Percentiles rank a stretch among this genome's conserved stretches.
Conservation (phyloP, 495 filamentous ascomycete species). For the Pyronema omphalodes region DNA sequence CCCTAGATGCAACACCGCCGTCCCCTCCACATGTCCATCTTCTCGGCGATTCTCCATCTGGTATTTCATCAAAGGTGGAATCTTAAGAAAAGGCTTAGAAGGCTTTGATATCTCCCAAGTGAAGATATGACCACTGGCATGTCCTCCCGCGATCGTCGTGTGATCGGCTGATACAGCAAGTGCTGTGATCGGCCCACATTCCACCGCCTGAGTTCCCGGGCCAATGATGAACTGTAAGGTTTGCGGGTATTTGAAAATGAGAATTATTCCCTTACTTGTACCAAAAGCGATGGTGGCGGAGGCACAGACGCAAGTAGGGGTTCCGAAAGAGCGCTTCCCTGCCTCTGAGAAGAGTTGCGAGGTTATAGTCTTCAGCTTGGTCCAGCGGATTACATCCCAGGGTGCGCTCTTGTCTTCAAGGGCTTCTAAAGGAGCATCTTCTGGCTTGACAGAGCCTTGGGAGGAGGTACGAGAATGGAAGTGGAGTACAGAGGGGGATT, state of each 20-base stretch:
- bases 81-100: conserved; percentile 71
- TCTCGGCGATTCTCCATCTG: conserved; percentile 43
- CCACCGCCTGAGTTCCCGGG: conserved; percentile 82
- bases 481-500: conserved; percentile 62
- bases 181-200: conserved; percentile 73
- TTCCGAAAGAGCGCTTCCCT: conserved; percentile 80
- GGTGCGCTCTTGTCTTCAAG: conserved; percentile 38
- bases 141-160: conserved; percentile 73
- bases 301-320: conserved; percentile 76
- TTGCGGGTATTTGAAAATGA: conserved; percentile 95
- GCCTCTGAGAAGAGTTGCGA: conserved; percentile 85
- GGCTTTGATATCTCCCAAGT: conserved; percentile 82
- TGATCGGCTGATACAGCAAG: conserved; percentile 87
- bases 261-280: conserved; percentile 79
- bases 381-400: conserved; percentile 96
- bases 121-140: conserved; percentile 81
- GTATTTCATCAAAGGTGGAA: conserved; percentile 51
- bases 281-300: conserved; percentile 80
- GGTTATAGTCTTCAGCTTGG: conserved; percentile 74
- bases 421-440: conserved; percentile 10
- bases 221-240: conserved; percentile 85
- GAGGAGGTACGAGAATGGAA: conserved; percentile 65
- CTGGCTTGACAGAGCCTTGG: conserved; percentile 30
- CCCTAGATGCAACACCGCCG: conserved; percentile 67
- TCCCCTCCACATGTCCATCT: conserved; percentile 69